Conservation (phyloP, 2,329 filamentous ascomycete genomes). For the Phyllosticta capitalensis region DNA sequence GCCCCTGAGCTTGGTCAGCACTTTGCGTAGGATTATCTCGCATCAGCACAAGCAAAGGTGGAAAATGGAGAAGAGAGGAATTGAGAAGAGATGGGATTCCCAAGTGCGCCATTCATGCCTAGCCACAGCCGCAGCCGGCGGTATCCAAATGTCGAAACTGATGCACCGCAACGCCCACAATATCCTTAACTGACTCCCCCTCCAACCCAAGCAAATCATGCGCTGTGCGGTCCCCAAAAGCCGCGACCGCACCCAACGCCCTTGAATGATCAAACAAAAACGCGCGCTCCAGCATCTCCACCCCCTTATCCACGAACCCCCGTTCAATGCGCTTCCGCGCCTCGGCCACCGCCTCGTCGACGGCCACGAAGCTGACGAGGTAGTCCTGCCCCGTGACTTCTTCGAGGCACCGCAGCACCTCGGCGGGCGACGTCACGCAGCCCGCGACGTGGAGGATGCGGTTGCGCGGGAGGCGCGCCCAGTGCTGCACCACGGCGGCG, state of each 20-base stretch:
- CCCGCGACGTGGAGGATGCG: slow-evolving; percentile 28
- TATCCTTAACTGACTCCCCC: slow-evolving; percentile 23
- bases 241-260: slow-evolving; percentile 15
- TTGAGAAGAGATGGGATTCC: not conserved
- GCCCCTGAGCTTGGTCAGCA: too few species aligned
- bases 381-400: slow-evolving; percentile 20
- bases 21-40: too few species aligned
- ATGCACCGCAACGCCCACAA: slow-evolving; percentile 20
- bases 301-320: slow-evolving; percentile 29
- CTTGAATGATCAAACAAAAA: slow-evolving; percentile 25
- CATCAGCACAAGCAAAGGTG: too few species aligned
- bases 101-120: not conserved
- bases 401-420: slow-evolving; percentile 23
- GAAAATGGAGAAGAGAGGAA: too few species aligned
- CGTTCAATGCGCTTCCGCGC: slow-evolving; percentile 25
- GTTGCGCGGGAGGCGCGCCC: slow-evolving; percentile 22
- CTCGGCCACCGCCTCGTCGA: slow-evolving; percentile 27
- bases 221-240: slow-evolving; percentile 21
- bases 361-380: slow-evolving; percentile 22
- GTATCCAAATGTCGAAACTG: slow-evolving; percentile 9
- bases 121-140: slow-evolving; percentile 26
- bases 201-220: slow-evolving; percentile 24
- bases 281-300: slow-evolving; percentile 30
- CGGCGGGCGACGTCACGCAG: slow-evolving; percentile 22
- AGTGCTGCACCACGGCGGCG: slow-evolving; percentile 19